Evolutionary conservation across 2,329 filamentous ascomycete species (phyloP).

Genomic region (Phialophora chinensis): DNA sequence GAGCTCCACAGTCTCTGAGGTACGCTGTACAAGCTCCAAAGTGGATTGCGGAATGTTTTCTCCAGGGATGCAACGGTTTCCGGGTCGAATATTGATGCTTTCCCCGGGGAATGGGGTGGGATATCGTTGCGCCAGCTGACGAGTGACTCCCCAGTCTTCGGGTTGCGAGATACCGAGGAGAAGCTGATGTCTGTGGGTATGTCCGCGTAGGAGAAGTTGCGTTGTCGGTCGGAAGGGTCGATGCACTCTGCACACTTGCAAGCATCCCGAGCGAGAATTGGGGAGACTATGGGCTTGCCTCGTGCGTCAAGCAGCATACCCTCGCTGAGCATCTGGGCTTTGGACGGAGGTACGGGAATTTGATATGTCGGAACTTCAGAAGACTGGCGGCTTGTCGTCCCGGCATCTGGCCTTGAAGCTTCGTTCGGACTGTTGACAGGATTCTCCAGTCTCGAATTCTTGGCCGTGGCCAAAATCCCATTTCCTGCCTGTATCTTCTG

Average conservation of each 20-base stretch:
- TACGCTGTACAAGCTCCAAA: conserved; percentile 48
- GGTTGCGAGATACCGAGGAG: conserved; percentile 45
- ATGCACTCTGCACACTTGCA: conserved; percentile 62
- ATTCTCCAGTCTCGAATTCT: conserved; percentile 2
- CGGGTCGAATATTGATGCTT: conserved; percentile 33
- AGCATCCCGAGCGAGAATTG: conserved; percentile 57
- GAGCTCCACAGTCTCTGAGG: conserved; percentile 46
- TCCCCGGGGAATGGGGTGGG: conserved; percentile 43
- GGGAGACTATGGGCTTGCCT: conserved; percentile 25
- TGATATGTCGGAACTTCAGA: background rate
- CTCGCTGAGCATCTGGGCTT: conserved; percentile 11
- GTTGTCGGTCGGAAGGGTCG: conserved; percentile 65
- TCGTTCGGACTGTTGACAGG: conserved; percentile 1
- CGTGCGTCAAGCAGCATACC: conserved; percentile 15
- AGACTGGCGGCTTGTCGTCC: background rate
- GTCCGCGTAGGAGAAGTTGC: conserved; percentile 68
- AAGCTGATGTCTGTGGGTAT: conserved; percentile 60
- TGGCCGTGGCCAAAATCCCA: conserved; percentile 1
- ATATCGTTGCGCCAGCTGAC: conserved; percentile 69
- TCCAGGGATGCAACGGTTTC: conserved; percentile 22
- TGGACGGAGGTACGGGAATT: background rate
- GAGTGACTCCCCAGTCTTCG: conserved; percentile 55
- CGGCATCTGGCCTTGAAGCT: background rate
- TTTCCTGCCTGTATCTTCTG: conserved; percentile 8
- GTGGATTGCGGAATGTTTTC: conserved; percentile 31